Conservation (phyloP, 345 rosid species). For the Cardiospermum halicacabum region DNA sequence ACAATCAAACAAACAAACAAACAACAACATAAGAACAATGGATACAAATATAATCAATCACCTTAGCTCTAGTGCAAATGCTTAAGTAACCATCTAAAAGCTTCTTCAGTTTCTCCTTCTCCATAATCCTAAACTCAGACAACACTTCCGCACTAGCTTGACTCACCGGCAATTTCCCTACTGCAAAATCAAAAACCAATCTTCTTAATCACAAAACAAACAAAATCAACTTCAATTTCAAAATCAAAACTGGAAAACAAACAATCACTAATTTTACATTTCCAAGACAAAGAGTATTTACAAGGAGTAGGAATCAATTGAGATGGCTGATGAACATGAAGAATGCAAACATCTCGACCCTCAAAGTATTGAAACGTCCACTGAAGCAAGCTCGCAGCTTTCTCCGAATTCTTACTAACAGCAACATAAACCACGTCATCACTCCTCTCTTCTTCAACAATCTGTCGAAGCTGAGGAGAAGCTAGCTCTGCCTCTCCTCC, state of each 20-base stretch:
- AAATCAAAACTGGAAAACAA: no score
- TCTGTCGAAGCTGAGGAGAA: slow-evolving; percentile 26
- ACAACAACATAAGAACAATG: neutral
- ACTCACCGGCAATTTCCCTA: slow-evolving; percentile 65
- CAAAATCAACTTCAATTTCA: neutral
- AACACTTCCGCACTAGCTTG: slow-evolving; percentile 49
- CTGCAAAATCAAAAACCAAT: slow-evolving; percentile 30
- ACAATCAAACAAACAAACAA: neutral
- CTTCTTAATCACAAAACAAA: neutral
- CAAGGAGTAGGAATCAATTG: slow-evolving; percentile 58
- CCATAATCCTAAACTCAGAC: slow-evolving; percentile 43
- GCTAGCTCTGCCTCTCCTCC: no score
- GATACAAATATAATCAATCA: slow-evolving; percentile 10
- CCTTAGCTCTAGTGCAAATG: slow-evolving; percentile 40
- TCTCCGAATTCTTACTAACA: slow-evolving; percentile 47
- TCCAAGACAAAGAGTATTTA: slow-evolving; percentile 22
- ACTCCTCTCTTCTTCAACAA: slow-evolving; percentile 30
- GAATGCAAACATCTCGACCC: slow-evolving; percentile 40
- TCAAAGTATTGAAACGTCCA: slow-evolving; percentile 41
- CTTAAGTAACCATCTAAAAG: slow-evolving; percentile 40
- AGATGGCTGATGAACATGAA: slow-evolving; percentile 63
- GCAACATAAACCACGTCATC: slow-evolving; percentile 52
- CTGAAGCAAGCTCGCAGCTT: slow-evolving; percentile 38
- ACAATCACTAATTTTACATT: no score
- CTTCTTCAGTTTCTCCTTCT: slow-evolving; percentile 37